phyloP scores from a whole-genome alignment of 2,329 filamentous ascomycete genomes.

The Colletotrichum tanaceti region DNA sequence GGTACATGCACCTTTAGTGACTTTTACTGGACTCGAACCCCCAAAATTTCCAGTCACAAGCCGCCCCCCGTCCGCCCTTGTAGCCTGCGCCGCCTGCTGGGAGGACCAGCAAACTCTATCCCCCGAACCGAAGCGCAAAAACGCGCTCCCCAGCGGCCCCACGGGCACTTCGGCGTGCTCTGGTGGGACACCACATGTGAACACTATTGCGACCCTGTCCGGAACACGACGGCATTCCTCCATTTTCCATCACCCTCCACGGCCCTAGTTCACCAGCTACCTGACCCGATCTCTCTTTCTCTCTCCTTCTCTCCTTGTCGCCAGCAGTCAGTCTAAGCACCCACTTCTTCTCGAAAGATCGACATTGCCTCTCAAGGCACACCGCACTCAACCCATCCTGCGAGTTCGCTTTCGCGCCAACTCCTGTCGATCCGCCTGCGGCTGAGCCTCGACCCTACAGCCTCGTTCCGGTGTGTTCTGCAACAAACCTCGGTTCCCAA shows the following conservation, averaged over 20 bases:
- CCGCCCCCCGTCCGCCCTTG: conserved; percentile 25
- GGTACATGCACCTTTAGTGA: conserved; percentile 35
- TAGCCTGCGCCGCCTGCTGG: conserved; percentile 15
- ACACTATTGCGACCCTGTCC: conserved; percentile 41
- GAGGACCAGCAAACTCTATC: conserved; percentile 16
- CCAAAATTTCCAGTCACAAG: conserved; percentile 35
- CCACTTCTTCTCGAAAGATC: conserved; percentile 9
- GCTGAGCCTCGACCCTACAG: conserved; percentile 31
- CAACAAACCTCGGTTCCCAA: conserved; percentile 37
- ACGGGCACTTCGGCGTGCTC: conserved; percentile 29
- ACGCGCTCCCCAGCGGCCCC: conserved; percentile 37
- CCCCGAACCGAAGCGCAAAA: conserved; percentile 30
- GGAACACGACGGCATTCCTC: conserved; percentile 40
- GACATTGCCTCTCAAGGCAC: conserved; percentile 4
- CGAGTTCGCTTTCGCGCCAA: conserved; percentile 2
- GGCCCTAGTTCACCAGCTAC: conserved; percentile 24
- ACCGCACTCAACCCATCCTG: not conserved
- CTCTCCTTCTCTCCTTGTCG: conserved; percentile 10
- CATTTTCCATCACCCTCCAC: conserved; percentile 36
- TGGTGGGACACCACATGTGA: conserved; percentile 39
- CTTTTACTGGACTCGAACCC: conserved; percentile 37
- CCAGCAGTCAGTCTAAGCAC: conserved; percentile 5
- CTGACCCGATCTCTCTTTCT: not conserved
- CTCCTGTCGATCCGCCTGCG: conserved; percentile 27
- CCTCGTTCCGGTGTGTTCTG: conserved; percentile 28